phyloP scores from a whole-genome alignment of 179 eudicot genomes.

The Corrigiola litoralis region DNA sequence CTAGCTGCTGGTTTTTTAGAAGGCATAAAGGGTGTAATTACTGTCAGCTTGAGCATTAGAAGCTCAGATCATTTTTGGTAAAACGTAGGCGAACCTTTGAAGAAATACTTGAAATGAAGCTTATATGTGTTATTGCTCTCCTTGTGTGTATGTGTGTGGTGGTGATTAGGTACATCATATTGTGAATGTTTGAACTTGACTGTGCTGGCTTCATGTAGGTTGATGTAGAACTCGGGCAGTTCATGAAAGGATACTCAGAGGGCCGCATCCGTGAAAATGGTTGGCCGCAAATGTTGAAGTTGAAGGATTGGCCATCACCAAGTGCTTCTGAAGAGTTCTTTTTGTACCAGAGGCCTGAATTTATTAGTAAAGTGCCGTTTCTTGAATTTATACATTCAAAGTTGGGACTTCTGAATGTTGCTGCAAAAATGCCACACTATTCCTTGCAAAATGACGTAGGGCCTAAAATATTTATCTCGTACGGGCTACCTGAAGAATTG shows the following conservation, averaged over 20 bases:
- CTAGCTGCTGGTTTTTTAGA: too few species aligned
- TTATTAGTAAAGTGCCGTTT: constrained; percentile 79
- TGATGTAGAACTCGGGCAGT: constrained; percentile 74
- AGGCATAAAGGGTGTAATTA: too few species aligned
- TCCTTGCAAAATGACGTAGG: constrained; percentile 96
- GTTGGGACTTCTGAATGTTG: constrained; percentile 95
- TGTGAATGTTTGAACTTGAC: constrained; percentile 6
- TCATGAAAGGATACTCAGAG: constrained; percentile 82
- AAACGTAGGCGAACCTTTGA: too few species aligned
- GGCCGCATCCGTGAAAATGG: constrained; percentile 73
- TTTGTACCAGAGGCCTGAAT: constrained; percentile 90
- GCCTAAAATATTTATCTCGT: constrained; percentile 77
- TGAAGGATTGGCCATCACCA: constrained; percentile 99
- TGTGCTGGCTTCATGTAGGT: constrained; percentile 42
- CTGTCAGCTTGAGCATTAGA: too few species aligned
- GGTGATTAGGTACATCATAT: background rate
- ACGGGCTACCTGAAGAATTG: constrained; percentile 69
- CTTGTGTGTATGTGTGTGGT: background rate
- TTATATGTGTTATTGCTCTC: background rate
- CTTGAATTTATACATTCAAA: constrained; percentile 95
- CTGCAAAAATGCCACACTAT: constrained; percentile 94
- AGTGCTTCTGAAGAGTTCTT: constrained; percentile 95
- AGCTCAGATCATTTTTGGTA: too few species aligned
- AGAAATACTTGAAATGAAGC: too few species aligned
- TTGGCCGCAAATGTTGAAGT: constrained; percentile 63